Evolutionary conservation across 345 rosid species (phyloP), one percentile per base, ranked within the genome.

Genomic region (Turnera subulata): DNA sequence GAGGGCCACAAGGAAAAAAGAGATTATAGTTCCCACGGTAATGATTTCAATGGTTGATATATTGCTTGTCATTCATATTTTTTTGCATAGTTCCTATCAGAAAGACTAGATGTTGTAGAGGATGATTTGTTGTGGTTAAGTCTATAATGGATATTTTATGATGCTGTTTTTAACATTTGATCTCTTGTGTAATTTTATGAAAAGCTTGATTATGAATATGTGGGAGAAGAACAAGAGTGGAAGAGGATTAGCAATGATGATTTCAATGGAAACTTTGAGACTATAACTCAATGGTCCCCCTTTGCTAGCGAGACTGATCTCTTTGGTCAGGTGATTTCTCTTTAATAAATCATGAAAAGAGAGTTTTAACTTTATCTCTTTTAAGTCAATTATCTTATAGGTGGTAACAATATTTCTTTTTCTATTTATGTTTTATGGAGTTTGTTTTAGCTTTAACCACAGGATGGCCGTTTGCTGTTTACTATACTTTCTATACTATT

Each of bases 1-100:
- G 74, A 89, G 86, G 81, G 80, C 85, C 78, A 92, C 98, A 0
- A 91, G 96, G 48, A 86, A 84, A 74, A 93, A 89, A 70, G 97
- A 92, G 74, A 86, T 89, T 33, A 81, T 92, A 45, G 98, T 92
- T 22, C 98, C 98, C 39, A 89, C 89, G 97, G 98, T 92, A 84
- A 82, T 70, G 45, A 29, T 40, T 14, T 20, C 35, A 2, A 6
- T 11, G 13, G 18, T n/a, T 9, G n/a, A n/a, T n/a, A n/a, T n/a
- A n/a, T 26, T 6, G 13, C 24, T 16, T 33, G 49, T 46, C 1
- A 26, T 25, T 22, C 37, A 23, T 8, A 29, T n/a, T 29, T 29
- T 29, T 29, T 29, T 29, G 35, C 35, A 29, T 3, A 29, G 5
- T 29, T 2, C 21, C 48, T n/a, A n/a, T n/a, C n/a, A n/a, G n/a